phyloP scores from a whole-genome alignment of 306 rosid genomes.

The Ochetophila trinervis region DNA sequence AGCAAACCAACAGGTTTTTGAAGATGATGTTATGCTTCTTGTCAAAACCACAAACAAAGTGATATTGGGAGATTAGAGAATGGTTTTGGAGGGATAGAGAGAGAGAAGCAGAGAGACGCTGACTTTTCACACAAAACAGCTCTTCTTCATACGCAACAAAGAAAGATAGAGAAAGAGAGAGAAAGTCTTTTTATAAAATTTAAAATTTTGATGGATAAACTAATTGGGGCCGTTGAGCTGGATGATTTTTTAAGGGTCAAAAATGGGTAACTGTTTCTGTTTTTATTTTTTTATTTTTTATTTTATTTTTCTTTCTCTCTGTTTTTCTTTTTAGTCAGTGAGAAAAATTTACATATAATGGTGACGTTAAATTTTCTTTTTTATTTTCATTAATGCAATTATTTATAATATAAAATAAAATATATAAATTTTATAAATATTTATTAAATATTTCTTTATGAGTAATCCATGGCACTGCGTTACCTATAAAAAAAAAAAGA shows the following conservation, averaged over 20 bases:
- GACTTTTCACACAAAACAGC: constrained; percentile 75
- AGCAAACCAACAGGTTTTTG: constrained; percentile 34
- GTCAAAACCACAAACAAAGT: constrained; percentile 30
- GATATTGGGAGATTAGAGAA: constrained; percentile 14
- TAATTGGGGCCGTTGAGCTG: constrained; percentile 25
- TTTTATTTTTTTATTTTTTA: not conserved
- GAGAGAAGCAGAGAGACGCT: constrained; percentile 60
- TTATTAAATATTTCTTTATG: too few species aligned
- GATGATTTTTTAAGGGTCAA: constrained; percentile 19
- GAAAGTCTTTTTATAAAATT: constrained; percentile 16
- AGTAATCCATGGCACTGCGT: too few species aligned
- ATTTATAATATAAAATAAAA: too few species aligned
- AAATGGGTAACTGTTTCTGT: constrained; percentile 3
- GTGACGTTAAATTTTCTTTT: too few species aligned
- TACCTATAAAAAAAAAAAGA: too few species aligned
- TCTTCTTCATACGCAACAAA: constrained; percentile 55
- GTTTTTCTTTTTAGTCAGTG: not conserved
- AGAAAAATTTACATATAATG: too few species aligned
- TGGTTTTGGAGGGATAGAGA: constrained; percentile 32
- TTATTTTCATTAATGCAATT: too few species aligned
- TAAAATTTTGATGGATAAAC: constrained; percentile 13
- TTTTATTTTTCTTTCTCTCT: not conserved
- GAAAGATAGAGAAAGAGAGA: constrained; percentile 15
- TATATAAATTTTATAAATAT: too few species aligned
- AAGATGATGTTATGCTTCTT: constrained; percentile 28